Evolutionary conservation across 2,329 filamentous ascomycete genomes (phyloP), one percentile per base, ranked within the genome.

Genomic region (Ploettnerulaceae sp.): DNA sequence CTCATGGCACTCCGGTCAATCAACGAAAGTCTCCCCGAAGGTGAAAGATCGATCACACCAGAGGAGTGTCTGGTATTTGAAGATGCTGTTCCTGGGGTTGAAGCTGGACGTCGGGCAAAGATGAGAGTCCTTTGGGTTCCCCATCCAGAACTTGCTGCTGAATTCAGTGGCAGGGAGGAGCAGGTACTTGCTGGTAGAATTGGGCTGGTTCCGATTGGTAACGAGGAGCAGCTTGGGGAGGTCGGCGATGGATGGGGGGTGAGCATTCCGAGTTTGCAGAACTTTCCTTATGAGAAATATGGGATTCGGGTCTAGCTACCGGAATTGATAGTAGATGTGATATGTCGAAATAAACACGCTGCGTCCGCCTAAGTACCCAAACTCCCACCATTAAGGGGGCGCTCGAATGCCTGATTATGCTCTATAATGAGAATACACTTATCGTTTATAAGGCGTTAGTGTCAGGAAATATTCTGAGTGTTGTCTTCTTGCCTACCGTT

Each of bases 91-190:
- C 87, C 89, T 0, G 93, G 93, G 4, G 88, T 95, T 4, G 91
- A 97, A 69, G 81, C 89, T 5, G 91, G 89, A 7, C 74, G 91
- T 43, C 78, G 91, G 55, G 91, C 91, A 0, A 91, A 91, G 0
- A 97, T 97, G 91, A 81, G 90, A 55, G 89, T 94, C 15, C 74
- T 95, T 2, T 97, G 91, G 91, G 84, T 81, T 57, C 91, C 91
- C 17, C 89, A 96, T 67, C 79, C 81, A 1, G 86, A 79, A 60
- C 69, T 97, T 41, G 74, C 86, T 69, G 72, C 79, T 43, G 85
- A 90, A 64, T 94, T 86, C 57, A 70, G 72, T 32, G 89, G 84
- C 2, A 76, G 82, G 32, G 88, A 95, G 69, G 76, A 76, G 11
- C 79, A 89, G 62, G 87, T 97, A 2, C 70, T 97, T 14, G 91